These are phyloP conservation scores for Lactifluus subvellereus DNA, from an alignment of 768 basidiomycete genomes.

Conservation along the genomic window DNA sequence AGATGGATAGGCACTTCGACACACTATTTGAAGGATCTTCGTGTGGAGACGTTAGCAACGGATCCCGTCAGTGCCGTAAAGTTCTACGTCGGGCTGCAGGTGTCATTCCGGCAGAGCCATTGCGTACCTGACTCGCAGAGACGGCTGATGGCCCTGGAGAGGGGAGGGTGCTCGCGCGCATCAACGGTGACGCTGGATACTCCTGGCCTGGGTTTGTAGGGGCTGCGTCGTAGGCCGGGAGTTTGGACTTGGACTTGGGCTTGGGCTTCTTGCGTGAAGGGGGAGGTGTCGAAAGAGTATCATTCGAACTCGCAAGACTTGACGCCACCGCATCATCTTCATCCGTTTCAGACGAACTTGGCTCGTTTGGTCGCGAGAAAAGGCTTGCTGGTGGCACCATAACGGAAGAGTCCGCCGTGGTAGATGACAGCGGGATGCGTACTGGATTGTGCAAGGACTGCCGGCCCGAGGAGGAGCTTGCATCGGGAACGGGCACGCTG, in stretches of 20 bases:
- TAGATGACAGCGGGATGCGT: slow-evolving; percentile 10
- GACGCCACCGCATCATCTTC: slow-evolving; percentile 18
- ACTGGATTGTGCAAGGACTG: slow-evolving; percentile 8
- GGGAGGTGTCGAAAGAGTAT: slow-evolving; percentile 22
- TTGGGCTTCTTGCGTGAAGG: slow-evolving; percentile 14
- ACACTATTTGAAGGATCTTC: not conserved
- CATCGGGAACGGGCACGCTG: slow-evolving; percentile 15
- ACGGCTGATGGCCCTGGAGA: slow-evolving; percentile 9
- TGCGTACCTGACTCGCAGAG: not conserved
- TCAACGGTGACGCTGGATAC: slow-evolving; percentile 19
- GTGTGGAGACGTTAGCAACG: not conserved
- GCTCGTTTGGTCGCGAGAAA: slow-evolving; percentile 16
- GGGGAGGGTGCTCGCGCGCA: slow-evolving; percentile 1
- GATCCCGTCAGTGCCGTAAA: slow-evolving; percentile 4
- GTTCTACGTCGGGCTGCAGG: slow-evolving; percentile 15
- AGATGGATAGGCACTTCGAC: not conserved
- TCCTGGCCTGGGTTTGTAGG: slow-evolving; percentile 2
- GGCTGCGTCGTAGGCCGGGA: slow-evolving; percentile 20
- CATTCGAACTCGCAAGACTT: slow-evolving; percentile 22
- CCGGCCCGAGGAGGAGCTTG: slow-evolving; percentile 15
- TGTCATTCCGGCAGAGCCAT: slow-evolving; percentile 21
- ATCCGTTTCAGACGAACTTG: slow-evolving; percentile 20
- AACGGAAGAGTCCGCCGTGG: slow-evolving; percentile 12
- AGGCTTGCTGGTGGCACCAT: slow-evolving; percentile 21
- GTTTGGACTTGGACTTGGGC: slow-evolving; percentile 2